Base-by-base conservation (phyloP, 352 stramenopile species). In the Globisporangium carolinianum region DNA sequence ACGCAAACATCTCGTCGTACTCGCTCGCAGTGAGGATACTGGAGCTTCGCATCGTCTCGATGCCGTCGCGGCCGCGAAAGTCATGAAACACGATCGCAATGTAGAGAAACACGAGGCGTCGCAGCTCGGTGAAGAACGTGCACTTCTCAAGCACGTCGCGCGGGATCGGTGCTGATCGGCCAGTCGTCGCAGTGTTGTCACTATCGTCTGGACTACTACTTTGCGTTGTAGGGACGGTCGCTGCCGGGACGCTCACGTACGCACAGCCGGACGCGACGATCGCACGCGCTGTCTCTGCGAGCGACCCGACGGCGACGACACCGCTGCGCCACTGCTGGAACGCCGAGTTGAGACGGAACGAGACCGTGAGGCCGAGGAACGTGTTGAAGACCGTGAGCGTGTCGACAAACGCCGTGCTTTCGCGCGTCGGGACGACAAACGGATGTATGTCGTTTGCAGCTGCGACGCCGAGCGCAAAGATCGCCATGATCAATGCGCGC, bases 351-450 rank as follows among this genome's bases (percentile, higher is more conserved):
- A 91, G 71, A 38, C 83, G 79, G 55, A 91, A 93, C 36, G 80
- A 91, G 49, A 91, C 71, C 36, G 73, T 87, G 57, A 93, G 76
- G 2, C 80, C 83, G 1, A 93, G 59, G 51, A 93, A 93, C 49
- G 80, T 89, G 68, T 93, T 93, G 67, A 91, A 91, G 11, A 93
- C 83, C n/a, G 79, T 88, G 38, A 93, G 66, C 17, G 83, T 88
- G 65, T 91, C 79, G 0, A 79, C 83, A 53, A 90, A 91, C 12
- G 83, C 80, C 12, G 77, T 87, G 46, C 80, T 91, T 11, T 83
- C 65, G 7, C 75, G 75, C 15, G 80, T 88, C 6, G 71, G 58
- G 35, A 85, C 77, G 36, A 91, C 79, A 47, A 93, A 90, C 18
- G 65, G 68, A 60, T 89, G 67, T 43, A 75, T 70, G 14, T 73